phyloP scores from a whole-genome alignment of 2,329 filamentous ascomycete species.

The Xylariomycetidae sp. region DNA sequence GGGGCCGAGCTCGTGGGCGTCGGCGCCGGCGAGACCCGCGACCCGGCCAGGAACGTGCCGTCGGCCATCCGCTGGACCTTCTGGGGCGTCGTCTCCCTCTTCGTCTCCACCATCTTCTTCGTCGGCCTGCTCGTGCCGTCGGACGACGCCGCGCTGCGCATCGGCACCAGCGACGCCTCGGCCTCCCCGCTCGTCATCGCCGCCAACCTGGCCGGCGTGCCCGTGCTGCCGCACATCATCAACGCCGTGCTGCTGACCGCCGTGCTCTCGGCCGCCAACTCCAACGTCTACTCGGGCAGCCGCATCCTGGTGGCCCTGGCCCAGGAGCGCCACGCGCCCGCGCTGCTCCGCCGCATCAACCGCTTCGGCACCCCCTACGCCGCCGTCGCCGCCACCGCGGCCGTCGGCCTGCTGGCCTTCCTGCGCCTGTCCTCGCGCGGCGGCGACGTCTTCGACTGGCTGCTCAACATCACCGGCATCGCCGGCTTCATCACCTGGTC shows the following conservation, averaged over 20 bases:
- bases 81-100: conserved; percentile 68
- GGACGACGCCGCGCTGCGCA: conserved; percentile 49
- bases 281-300: conserved; percentile 69
- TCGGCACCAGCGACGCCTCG: conserved; percentile 50
- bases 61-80: conserved; percentile 70
- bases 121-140: conserved; percentile 68
- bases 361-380: conserved; percentile 57
- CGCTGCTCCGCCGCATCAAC: conserved; percentile 56
- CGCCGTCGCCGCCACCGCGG: conserved; percentile 52
- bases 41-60: conserved; percentile 69
- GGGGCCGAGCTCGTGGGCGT: conserved; percentile 74
- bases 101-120: conserved; percentile 62
- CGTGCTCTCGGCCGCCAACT: conserved; percentile 74
- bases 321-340: conserved; percentile 58
- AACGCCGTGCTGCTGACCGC: conserved; percentile 75
- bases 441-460: conserved; percentile 64
- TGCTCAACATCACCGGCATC: conserved; percentile 66
- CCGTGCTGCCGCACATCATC: conserved; percentile 63
- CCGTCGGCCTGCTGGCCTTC: conserved; percentile 61
- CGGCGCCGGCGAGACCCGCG: conserved; percentile 70
- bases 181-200: conserved; percentile 63
- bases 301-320: conserved; percentile 65
- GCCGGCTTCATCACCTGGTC: conserved; percentile 69
- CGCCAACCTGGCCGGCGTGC: conserved; percentile 57
- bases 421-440: conserved; percentile 59